Evolutionary conservation across 73 alveolate species (phyloP).

Genomic region (Durusdinium trenchii): DNA sequence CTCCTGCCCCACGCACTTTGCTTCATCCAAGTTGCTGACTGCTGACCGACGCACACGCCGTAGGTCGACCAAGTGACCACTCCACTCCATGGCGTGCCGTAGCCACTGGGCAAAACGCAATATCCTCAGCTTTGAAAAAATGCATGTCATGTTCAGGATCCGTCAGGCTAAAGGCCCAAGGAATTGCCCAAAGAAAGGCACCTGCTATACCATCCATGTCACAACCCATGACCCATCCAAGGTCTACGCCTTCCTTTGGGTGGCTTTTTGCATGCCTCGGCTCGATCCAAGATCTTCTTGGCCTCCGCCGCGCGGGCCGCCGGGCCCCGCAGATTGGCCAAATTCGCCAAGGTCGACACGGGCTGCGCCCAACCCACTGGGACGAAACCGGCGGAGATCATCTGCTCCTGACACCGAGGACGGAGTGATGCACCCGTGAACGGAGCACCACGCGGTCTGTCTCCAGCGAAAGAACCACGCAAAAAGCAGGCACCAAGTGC

Average conservation of each 20-base stretch:
- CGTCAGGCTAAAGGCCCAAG: too few species aligned
- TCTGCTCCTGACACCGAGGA: constrained; percentile 6
- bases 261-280: not conserved
- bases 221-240: too few species aligned
- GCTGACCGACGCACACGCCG: constrained; percentile 65
- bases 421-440: too few species aligned
- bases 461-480: too few species aligned
- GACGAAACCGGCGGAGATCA: constrained; percentile 47
- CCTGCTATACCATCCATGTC: too few species aligned
- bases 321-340: constrained; percentile 45
- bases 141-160: not conserved
- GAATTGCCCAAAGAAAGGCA: too few species aligned
- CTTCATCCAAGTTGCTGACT: constrained; percentile 37
- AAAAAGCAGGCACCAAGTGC: too few species aligned
- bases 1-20: too few species aligned
- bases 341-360: constrained; percentile 49
- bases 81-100: constrained; percentile 36
- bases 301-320: not conserved
- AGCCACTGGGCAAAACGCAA: constrained; percentile 32
- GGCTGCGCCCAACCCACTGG: constrained; percentile 89
- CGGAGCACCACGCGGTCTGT: too few species aligned
- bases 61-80: constrained; percentile 27
- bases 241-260: not conserved
- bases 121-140: not conserved
- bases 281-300: not conserved